These are phyloP conservation scores for Paecilomyces fulvus DNA, from an alignment of 2,329 filamentous ascomycete genomes.

Conservation along the genomic window DNA sequence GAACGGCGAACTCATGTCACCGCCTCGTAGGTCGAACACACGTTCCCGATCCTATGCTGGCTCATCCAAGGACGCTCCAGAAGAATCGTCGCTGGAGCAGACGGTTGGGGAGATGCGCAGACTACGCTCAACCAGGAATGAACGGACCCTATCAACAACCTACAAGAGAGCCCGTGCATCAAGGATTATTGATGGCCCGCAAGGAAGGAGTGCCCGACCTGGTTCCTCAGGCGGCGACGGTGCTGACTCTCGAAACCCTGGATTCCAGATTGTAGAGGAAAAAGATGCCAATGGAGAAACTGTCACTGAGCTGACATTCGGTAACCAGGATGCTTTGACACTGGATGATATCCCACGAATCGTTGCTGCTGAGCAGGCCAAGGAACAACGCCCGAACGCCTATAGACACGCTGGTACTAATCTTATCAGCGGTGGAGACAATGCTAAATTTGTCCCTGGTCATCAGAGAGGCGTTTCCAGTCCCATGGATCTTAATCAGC, in stretches of 20 bases:
- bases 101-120: slow-evolving; percentile 92
- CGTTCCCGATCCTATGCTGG: slow-evolving; percentile 68
- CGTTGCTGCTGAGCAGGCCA: slow-evolving; percentile 88
- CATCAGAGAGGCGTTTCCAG: slow-evolving; percentile 59
- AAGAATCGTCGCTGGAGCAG: slow-evolving; percentile 76
- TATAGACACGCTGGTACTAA: slow-evolving; percentile 68
- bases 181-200: slow-evolving; percentile 81
- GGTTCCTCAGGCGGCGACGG: slow-evolving; percentile 60
- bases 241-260: slow-evolving; percentile 45
- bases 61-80: slow-evolving; percentile 46
- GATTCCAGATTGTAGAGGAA: slow-evolving; percentile 75
- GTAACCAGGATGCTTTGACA: slow-evolving; percentile 82
- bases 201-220: slow-evolving; percentile 58
- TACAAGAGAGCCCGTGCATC: slow-evolving; percentile 86
- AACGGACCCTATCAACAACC: slow-evolving; percentile 88
- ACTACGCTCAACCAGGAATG: slow-evolving; percentile 82
- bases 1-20: slow-evolving; percentile 38
- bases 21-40: slow-evolving; percentile 53
- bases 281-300: slow-evolving; percentile 60
- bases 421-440: slow-evolving; percentile 49
- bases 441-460: slow-evolving; percentile 59
- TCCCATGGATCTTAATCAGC: slow-evolving; percentile 38
- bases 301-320: slow-evolving; percentile 74
- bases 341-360: slow-evolving; percentile 94
- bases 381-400: slow-evolving; percentile 75